phyloP scores from a whole-genome alignment of 768 basidiomycete species.

The Symmetrospora coprosmae region DNA sequence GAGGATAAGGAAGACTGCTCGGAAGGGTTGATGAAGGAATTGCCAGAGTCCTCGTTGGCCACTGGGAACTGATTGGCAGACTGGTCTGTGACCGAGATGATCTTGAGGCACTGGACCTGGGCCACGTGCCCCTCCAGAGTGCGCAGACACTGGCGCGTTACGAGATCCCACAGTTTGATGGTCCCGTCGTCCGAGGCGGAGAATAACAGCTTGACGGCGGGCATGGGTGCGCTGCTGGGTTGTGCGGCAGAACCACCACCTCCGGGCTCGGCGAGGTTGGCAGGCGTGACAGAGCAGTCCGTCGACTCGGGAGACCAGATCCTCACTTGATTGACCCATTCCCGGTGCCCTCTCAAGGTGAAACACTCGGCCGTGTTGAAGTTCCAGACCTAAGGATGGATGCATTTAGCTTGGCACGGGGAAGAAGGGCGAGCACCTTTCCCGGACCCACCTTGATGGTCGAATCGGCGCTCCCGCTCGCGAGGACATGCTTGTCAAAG shows the following conservation, averaged over 20 bases:
- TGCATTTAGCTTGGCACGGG: not conserved
- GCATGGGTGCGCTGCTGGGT: too few relatives aligned
- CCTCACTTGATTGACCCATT: constrained; percentile 92
- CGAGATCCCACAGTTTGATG: constrained; percentile 88
- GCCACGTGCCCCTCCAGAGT: constrained; percentile 80
- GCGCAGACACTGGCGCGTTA: constrained; percentile 59
- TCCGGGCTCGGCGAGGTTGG: not conserved
- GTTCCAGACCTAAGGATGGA: constrained; percentile 44
- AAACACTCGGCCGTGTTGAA: constrained; percentile 80
- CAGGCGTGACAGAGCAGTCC: constrained; percentile 7
- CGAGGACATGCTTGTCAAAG: constrained; percentile 81
- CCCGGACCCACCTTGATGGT: constrained; percentile 72
- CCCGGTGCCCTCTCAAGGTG: constrained; percentile 75
- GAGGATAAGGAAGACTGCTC: too few relatives aligned
- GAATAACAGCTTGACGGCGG: constrained; percentile 82
- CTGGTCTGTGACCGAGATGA: constrained; percentile 46
- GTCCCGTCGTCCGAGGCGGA: constrained; percentile 90
- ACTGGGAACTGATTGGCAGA: not conserved
- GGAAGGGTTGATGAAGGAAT: constrained; percentile 26
- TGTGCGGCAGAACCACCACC: not conserved
- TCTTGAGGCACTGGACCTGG: constrained; percentile 79
- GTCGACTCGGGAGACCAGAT: constrained; percentile 56
- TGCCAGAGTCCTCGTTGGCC: not conserved
- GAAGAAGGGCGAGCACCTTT: not conserved
- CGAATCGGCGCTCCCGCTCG: constrained; percentile 82